These are phyloP conservation scores for Fusarium xyrophilum DNA, from an alignment of 2,329 filamentous ascomycete species.

Conservation along the genomic window DNA sequence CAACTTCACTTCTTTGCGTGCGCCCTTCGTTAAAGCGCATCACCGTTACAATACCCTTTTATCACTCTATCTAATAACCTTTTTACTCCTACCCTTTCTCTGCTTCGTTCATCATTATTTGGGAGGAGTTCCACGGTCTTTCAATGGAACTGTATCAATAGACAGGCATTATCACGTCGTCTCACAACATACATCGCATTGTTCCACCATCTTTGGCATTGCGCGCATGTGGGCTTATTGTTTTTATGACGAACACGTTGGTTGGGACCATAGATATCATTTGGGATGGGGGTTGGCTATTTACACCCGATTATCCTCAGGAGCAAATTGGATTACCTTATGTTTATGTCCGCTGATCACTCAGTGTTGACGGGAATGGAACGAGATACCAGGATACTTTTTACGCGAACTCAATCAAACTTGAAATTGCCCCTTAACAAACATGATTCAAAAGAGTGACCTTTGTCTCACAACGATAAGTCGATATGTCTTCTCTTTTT, in stretches of 20 bases:
- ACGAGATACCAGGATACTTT: conserved; percentile 39
- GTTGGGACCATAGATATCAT: conserved; percentile 43
- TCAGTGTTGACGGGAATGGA: conserved; percentile 42
- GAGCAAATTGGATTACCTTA: conserved; percentile 33
- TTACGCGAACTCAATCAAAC: conserved; percentile 32
- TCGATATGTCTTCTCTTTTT: background rate
- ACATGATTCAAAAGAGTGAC: background rate
- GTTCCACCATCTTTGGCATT: conserved; percentile 15
- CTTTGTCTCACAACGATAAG: background rate
- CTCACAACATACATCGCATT: conserved; percentile 36
- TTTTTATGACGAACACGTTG: conserved; percentile 41
- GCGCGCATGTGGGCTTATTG: conserved; percentile 16
- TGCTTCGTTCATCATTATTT: conserved; percentile 31
- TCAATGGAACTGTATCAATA: conserved; percentile 42
- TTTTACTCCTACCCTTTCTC: conserved; percentile 8
- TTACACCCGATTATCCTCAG: conserved; percentile 20
- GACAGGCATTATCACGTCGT: conserved; percentile 42
- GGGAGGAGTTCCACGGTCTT: conserved; percentile 35
- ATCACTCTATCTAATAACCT: conserved; percentile 36
- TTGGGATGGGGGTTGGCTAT: conserved; percentile 30
- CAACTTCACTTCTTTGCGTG: conserved; percentile 35
- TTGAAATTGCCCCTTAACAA: conserved; percentile 25
- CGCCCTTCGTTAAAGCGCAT: conserved; percentile 17
- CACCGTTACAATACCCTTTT: conserved; percentile 36
- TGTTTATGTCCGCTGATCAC: conserved; percentile 39